Base-by-base conservation (phyloP, 2,329 filamentous ascomycete species). In the Fusarium citri region DNA sequence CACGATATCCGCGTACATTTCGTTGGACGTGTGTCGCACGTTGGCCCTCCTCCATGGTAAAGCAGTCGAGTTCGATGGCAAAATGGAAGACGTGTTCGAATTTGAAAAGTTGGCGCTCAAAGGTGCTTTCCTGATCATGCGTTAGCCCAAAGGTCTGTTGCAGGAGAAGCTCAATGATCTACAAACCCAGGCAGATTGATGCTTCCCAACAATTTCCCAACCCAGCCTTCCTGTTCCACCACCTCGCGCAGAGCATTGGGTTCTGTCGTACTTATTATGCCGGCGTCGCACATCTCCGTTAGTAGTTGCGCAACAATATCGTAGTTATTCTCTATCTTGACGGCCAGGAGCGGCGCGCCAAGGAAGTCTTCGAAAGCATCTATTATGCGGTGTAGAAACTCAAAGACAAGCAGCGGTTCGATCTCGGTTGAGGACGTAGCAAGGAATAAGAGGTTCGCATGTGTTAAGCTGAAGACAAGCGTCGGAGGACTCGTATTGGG, bases 311-410 rank as follows among this genome's bases (percentile, higher is more conserved):
- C 94, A 34, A 97, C 92, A 28, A 98, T 91, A 88, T 98, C 93
- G 81, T 98, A 98, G 80, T 89, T 94, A 72, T 85, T 87, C 80
- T 98, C 94, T 70, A 99, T 91, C 83, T 96, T 97, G 77, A 87
- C 88, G 22, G 94, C 91, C 60, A 98, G 84, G 50, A 99, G 82
- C 16, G 96, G 96, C 47, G 93, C 90, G 62, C 95, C 94, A 10
- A 99, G 86, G 78, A 98, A 98, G 77, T 98, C 95, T 81, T 98
- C 95, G 34, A 99, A 87, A 15, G 92, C 91, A 84, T 99, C 96
- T 76, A 97, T 89, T 30, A 97, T 88, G 70, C 96, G 91, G 84
- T 98, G 95, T 41, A 99, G 87, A 80, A 98, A 98, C 81, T 98
- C 95, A 69, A 98, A 90, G 41, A 94, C 91, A 8, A 97, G 88